These are phyloP conservation scores for Hyparrhenia diplandra DNA, from an alignment of 176 grass and related monocot genomes.

Conservation along the genomic window DNA sequence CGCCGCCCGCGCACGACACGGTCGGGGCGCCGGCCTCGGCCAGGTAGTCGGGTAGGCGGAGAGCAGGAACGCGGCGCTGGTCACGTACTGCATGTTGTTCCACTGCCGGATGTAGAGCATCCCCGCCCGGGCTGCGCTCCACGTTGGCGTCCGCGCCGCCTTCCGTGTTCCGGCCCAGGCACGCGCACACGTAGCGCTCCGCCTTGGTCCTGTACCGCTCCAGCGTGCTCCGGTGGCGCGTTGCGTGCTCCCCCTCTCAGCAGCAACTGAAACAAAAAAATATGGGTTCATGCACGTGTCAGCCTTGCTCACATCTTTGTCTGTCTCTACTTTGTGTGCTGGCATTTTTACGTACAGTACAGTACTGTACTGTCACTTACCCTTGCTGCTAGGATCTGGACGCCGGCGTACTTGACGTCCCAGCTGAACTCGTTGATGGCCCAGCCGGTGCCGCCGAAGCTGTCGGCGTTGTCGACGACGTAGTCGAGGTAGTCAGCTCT, in stretches of 20 bases:
- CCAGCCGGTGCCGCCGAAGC: constrained; percentile 72
- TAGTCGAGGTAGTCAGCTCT: constrained; percentile 57
- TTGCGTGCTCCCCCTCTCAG: constrained; percentile 42
- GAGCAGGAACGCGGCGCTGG: constrained; percentile 57
- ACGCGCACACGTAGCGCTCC: constrained; percentile 69
- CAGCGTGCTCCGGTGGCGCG: constrained; percentile 37
- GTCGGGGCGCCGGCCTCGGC: background rate
- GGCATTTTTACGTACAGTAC: background rate
- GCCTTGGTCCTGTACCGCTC: constrained; percentile 72
- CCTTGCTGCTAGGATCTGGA: constrained; percentile 69
- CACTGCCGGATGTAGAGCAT: constrained; percentile 77
- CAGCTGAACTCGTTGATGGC: constrained; percentile 89
- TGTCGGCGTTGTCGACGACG: constrained; percentile 54
- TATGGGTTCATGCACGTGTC: no score
- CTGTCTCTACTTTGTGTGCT: background rate
- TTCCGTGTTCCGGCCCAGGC: constrained; percentile 47
- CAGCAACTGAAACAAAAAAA: constrained; percentile 37
- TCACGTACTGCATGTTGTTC: constrained; percentile 95
- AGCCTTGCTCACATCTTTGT: background rate
- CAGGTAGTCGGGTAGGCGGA: constrained; percentile 49
- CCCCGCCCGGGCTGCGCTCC: constrained; percentile 57
- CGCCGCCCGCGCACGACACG: constrained; percentile 27
- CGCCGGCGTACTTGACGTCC: constrained; percentile 90
- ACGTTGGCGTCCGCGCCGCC: constrained; percentile 44
- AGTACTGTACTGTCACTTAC: constrained; percentile 25